Base-by-base conservation (phyloP, 2,329 filamentous ascomycete species). In the Talaromyces sp. region DNA sequence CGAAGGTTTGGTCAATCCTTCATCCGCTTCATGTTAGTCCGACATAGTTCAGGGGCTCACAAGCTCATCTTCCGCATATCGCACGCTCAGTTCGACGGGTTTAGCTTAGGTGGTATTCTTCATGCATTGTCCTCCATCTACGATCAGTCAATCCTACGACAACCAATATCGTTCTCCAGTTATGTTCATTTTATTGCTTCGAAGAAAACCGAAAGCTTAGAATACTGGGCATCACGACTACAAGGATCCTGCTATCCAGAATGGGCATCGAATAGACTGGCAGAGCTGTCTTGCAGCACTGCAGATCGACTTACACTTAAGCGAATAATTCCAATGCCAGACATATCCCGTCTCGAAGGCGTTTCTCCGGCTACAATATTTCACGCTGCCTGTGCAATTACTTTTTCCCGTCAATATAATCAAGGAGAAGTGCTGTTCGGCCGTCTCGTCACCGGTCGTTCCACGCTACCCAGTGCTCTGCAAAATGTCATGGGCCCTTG, bases 401-500 rank as follows among this genome's bases (percentile, higher is more conserved):
- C 25, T 8, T 11, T 62, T 1, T 41, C 60, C 2, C 27, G 13
- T 5, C 45, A 31, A 10, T 52, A 39, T 27, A 6, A 27, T 11
- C 31, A 52, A 52, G 10, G 19, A 19, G 39, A 63, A 35, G 37
- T 63, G 5, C 6, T 63, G 13, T 58, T 63, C 8, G 61, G 61
- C n/a, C 52, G 49, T 45, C 39, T 63, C 4, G 50, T 63, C 49
- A 56, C 61, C 5, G 61, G 61, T n/a, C 47, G 61, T 11, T 57
- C 61, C 4, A 58, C 58, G 50, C 61, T 63, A 9, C 50, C 37
- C 5, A 25, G 25, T 22, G 31, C 2, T 6, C 25, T 63, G 1
- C 47, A 63, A 25, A 49, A 63, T 35, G 52, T 58, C 25, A 41
- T 63, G n/a, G 61, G 61, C 5, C 45, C 60, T 2, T 62, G 60